Conservation (phyloP, 2,329 filamentous ascomycete genomes). For the Arthrobotrys iridis region DNA sequence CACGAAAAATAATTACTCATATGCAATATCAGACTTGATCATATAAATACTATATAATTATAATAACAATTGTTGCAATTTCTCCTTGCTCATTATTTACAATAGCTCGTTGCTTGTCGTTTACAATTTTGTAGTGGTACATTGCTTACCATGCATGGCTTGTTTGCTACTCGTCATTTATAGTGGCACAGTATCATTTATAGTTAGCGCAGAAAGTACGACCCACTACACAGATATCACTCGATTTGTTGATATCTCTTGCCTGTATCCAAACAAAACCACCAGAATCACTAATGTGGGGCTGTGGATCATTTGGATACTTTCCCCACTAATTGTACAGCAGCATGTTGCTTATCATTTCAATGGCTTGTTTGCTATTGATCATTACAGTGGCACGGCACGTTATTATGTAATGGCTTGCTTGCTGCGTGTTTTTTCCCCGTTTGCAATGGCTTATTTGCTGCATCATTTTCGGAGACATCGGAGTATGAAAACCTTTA, state of each 20-base stretch:
- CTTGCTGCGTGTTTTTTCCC: constrained; percentile 5
- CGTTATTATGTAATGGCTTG: constrained; percentile 16
- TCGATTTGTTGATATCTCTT: constrained; percentile 22
- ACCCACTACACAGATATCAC: constrained; percentile 16
- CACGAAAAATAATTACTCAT: constrained; percentile 20
- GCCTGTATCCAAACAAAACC: constrained; percentile 19
- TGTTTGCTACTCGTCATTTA: constrained; percentile 21
- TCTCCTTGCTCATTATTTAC: constrained; percentile 4
- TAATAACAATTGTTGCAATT: constrained; percentile 15
- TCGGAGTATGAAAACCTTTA: constrained; percentile 16
- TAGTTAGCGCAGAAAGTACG: constrained; percentile 1
- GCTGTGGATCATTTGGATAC: constrained; percentile 22
- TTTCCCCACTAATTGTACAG: constrained; percentile 19
- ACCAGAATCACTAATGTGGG: constrained; percentile 26
- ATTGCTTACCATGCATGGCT: constrained; percentile 15
- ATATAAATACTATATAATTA: constrained; percentile 23
- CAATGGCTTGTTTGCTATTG: constrained; percentile 27
- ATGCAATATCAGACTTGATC: constrained; percentile 23
- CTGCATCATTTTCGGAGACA: constrained; percentile 21
- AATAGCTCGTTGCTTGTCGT: constrained; percentile 12
- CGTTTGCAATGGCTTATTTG: constrained; percentile 22
- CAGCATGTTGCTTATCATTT: constrained; percentile 24
- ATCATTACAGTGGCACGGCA: constrained; percentile 24
- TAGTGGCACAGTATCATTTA: constrained; percentile 20
- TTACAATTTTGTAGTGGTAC: constrained; percentile 16